Percentiles rank a stretch among this genome's conserved stretches.
Evolutionary conservation across 148 eudicot genomes (phyloP).

Genomic region (Oxyria digyna): DNA sequence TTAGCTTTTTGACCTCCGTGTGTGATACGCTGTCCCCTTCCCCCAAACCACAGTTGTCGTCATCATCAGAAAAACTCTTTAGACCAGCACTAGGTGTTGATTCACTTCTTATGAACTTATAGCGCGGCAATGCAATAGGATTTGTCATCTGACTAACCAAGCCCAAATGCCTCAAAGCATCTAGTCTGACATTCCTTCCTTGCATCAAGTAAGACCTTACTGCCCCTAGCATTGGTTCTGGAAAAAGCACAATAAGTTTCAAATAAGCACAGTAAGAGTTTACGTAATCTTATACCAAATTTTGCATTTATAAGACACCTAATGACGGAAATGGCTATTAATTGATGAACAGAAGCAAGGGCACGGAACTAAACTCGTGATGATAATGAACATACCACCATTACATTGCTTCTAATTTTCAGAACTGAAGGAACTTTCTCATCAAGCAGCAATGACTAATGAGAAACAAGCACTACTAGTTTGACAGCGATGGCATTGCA

Average conservation of each 20-base stretch:
- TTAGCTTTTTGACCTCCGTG: constrained; percentile 62
- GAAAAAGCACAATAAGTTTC: background rate
- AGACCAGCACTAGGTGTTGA: background rate
- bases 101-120: no score
- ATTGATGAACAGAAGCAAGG: background rate
- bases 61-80: no score
- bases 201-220: background rate
- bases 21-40: constrained; percentile 29
- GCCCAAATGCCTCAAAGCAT: background rate
- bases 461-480: background rate
- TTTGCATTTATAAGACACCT: background rate
- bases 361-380: no score
- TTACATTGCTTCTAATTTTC: background rate
- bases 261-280: background rate
- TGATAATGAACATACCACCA: background rate
- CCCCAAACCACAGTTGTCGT: no score
- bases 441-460: background rate
- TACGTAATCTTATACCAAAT: no score
- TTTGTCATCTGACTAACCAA: background rate
- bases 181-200: background rate
- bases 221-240: constrained; percentile 2
- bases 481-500: background rate
- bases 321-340: background rate
- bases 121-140: background rate
- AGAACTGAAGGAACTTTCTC: background rate